These are phyloP conservation scores for Fragaria ananassa DNA, from an alignment of 306 rosid species.

Conservation along the genomic window DNA sequence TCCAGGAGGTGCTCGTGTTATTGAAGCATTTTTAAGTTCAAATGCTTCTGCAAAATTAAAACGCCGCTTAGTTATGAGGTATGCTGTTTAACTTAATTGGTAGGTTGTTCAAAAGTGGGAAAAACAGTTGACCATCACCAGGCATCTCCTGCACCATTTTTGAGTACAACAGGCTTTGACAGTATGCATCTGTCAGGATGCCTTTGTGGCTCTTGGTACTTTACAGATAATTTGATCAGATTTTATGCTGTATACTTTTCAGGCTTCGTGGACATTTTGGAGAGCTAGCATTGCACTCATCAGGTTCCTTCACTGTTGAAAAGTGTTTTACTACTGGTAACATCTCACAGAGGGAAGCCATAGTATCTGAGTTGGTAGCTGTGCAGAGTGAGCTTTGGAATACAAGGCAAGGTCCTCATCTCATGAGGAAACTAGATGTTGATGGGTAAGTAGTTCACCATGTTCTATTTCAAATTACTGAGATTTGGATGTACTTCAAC, in stretches of 20 bases:
- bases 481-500: conserved; percentile 6
- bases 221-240: neutral
- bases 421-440: conserved; percentile 74
- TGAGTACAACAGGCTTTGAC: no score
- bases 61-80: conserved; percentile 67
- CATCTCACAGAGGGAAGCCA: conserved; percentile 67
- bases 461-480: conserved; percentile 24
- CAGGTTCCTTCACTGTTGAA: conserved; percentile 76
- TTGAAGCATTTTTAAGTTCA: conserved; percentile 80
- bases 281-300: conserved; percentile 62
- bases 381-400: conserved; percentile 69
- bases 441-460: conserved; percentile 55
- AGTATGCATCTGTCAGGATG: conserved; percentile 22
- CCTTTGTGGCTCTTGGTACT: neutral
- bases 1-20: conserved; percentile 68
- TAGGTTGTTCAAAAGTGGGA: neutral
- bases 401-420: conserved; percentile 83
- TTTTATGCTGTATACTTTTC: conserved; percentile 26
- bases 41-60: conserved; percentile 66
- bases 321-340: conserved; percentile 70
- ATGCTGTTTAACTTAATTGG: conserved; percentile 30
- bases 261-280: conserved; percentile 80
- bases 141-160: no score
- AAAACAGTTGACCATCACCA: no score
- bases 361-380: conserved; percentile 69